Percentiles rank a stretch among this genome's conserved stretches.
Conservation (phyloP, 257 asterid genomes). For the Scutellaria barbata region DNA sequence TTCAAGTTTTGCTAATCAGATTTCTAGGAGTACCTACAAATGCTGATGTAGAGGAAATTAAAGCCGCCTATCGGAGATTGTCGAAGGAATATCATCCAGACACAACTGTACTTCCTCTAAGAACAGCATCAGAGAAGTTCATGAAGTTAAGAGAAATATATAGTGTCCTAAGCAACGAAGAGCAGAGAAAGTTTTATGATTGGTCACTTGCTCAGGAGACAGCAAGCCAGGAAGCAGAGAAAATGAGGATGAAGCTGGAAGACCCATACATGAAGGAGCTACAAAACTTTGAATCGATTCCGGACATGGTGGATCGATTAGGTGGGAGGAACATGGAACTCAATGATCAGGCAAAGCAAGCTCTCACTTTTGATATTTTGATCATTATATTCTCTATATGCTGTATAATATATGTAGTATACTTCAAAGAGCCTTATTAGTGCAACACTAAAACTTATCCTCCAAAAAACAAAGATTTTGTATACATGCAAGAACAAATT, state of each 20-base stretch:
- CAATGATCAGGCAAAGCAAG: constrained; percentile 79
- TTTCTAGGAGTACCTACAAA: constrained; percentile 74
- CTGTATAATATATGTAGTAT: constrained; percentile 62
- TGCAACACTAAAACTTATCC: constrained; percentile 12
- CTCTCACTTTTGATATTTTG: constrained; percentile 80
- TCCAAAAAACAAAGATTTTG: neutral
- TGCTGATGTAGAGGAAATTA: constrained; percentile 84
- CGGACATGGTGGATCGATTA: constrained; percentile 86
- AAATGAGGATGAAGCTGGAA: constrained; percentile 69
- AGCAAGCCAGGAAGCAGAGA: constrained; percentile 82
- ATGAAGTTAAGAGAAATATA: constrained; percentile 71
- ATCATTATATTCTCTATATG: constrained; percentile 66
- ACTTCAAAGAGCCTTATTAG: constrained; percentile 72
- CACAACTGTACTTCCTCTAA: constrained; percentile 87
- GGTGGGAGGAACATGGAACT: constrained; percentile 90
- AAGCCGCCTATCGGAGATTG: constrained; percentile 77
- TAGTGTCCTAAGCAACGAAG: constrained; percentile 64
- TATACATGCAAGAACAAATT: constrained; percentile 5
- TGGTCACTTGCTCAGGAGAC: constrained; percentile 91
- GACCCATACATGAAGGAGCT: constrained; percentile 71
- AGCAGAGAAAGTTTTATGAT: constrained; percentile 73
- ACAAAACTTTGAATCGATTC: constrained; percentile 56
- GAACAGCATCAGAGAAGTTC: constrained; percentile 83
- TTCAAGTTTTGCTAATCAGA: constrained; percentile 44
- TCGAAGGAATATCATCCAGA: constrained; percentile 95